Conservation (phyloP, 2,329 filamentous ascomycete species). For the Anisogramma anomala region DNA sequence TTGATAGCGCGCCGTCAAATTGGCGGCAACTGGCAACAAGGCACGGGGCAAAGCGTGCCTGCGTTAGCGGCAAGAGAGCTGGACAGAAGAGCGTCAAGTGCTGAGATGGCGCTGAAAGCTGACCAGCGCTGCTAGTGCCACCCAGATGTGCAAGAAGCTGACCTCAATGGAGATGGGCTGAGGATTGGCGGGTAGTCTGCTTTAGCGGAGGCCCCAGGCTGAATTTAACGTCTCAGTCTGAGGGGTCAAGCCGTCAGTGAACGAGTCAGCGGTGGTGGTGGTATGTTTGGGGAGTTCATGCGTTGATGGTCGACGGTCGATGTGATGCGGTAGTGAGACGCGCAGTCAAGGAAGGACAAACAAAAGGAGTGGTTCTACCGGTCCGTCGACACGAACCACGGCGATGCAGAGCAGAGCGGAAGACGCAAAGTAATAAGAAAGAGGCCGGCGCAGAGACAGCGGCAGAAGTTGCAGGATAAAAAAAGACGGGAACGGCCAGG, state of each 20-base stretch:
- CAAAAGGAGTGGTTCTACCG: slow-evolving; percentile 3
- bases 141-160: too few species aligned
- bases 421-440: not conserved
- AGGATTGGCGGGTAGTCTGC: too few species aligned
- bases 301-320: not conserved
- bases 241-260: not conserved
- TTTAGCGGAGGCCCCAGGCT: too few species aligned
- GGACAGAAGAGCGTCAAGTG: not conserved
- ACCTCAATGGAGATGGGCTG: too few species aligned
- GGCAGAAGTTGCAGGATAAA: not conserved
- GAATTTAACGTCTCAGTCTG: too few species aligned
- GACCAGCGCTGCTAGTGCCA: not conserved
- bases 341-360: not conserved
- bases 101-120: not conserved
- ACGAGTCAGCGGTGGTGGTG: not conserved
- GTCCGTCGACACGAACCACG: slow-evolving; percentile 1
- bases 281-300: not conserved
- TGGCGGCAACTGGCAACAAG: slow-evolving; percentile 3
- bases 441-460: not conserved
- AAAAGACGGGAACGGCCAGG: not conserved
- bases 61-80: not conserved
- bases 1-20: slow-evolving; percentile 9
- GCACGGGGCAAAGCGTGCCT: slow-evolving; percentile 3
- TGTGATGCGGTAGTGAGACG: not conserved
- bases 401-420: not conserved